phyloP scores from a whole-genome alignment of 2,329 filamentous ascomycete genomes.

The Cladosporium sp. region DNA sequence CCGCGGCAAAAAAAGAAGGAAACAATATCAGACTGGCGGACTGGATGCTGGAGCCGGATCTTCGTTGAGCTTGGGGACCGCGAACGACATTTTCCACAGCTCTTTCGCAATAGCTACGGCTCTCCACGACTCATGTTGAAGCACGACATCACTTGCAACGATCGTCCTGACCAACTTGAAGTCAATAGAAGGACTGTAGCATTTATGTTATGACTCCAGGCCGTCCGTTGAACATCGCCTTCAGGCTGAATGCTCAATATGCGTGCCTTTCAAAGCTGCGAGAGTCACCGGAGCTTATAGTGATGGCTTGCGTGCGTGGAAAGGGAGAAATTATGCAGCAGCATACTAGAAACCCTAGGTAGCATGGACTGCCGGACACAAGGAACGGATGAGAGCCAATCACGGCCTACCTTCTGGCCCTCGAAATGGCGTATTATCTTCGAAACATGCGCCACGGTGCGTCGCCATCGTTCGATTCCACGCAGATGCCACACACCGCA shows the following conservation, averaged over 20 bases:
- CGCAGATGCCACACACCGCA: background rate
- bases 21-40: conserved; percentile 38
- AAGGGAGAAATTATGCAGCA: background rate
- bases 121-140: background rate
- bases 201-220: background rate
- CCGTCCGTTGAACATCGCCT: background rate
- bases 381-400: background rate
- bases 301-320: background rate
- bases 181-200: background rate
- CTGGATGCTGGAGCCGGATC: conserved; percentile 42
- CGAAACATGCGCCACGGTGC: background rate
- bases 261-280: background rate
- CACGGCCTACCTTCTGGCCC: background rate
- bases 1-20: conserved; percentile 25
- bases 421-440: background rate
- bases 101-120: background rate
- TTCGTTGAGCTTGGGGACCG: conserved; percentile 31
- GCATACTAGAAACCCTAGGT: background rate
- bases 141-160: background rate
- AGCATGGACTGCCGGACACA: background rate
- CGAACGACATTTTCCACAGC: background rate
- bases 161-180: background rate
- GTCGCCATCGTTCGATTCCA: background rate
- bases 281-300: background rate
- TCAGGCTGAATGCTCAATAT: background rate